Evolutionary conservation across 768 basidiomycete species (phyloP).

Genomic region (Leccinum pellstonianum): DNA sequence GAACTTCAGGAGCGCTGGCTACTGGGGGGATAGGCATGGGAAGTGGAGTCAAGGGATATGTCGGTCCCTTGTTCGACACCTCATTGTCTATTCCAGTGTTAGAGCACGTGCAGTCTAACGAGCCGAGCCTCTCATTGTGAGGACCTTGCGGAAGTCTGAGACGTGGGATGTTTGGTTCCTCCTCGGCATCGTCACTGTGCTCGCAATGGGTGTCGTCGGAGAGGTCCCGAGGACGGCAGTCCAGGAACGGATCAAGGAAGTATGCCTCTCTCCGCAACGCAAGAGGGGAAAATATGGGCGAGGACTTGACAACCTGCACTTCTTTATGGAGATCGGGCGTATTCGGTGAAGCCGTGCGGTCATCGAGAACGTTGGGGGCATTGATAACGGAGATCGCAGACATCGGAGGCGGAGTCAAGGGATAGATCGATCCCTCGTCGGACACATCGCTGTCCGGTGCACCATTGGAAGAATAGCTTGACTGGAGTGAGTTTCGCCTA

Average conservation of each 20-base stretch:
- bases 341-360: neutral
- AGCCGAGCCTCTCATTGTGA: neutral
- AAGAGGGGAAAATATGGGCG: neutral
- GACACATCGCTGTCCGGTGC: constrained; percentile 5
- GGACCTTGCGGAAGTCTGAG: neutral
- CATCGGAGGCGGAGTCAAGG: constrained; percentile 9
- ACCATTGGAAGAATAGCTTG: neutral
- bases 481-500: constrained; percentile 6
- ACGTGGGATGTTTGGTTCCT: neutral
- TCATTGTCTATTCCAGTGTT: neutral
- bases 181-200: neutral
- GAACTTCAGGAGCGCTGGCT: neutral
- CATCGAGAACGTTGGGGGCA: neutral
- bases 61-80: constrained; percentile 3
- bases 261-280: neutral
- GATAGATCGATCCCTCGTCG: constrained; percentile 9
- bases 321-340: neutral
- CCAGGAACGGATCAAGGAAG: constrained; percentile 5
- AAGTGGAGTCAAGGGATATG: constrained; percentile 11
- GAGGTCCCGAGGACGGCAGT: constrained; percentile 2
- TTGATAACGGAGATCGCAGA: too few species aligned
- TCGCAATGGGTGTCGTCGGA: constrained; percentile 10
- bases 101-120: constrained; percentile 1
- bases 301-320: neutral
- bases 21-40: neutral